These are phyloP conservation scores for Pichia membranifaciens DNA, from an alignment of 805 yeast species.

Conservation along the genomic window DNA sequence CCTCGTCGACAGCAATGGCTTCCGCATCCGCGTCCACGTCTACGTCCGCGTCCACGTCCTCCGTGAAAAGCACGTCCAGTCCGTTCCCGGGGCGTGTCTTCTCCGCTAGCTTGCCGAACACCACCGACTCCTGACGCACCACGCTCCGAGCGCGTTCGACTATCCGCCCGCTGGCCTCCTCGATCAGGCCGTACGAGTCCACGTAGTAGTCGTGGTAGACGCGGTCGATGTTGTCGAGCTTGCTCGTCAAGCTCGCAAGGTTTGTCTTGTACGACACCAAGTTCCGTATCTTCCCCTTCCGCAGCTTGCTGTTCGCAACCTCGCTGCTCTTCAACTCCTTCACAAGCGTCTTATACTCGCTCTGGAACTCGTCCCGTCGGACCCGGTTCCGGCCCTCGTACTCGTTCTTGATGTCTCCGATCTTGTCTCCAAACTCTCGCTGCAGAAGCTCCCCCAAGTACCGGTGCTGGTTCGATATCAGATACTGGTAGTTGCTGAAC, in stretches of 20 bases:
- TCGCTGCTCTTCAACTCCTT: constrained; percentile 54
- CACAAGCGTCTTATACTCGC: constrained; percentile 47
- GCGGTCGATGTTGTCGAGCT: constrained; percentile 72
- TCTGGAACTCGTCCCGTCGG: constrained; percentile 50
- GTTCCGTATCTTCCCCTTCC: constrained; percentile 58
- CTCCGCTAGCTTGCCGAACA: constrained; percentile 71
- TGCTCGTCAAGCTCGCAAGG: constrained; percentile 59
- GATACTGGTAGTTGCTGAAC: constrained; percentile 72
- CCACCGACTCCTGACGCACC: constrained; percentile 74
- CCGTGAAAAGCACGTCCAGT: constrained; percentile 42
- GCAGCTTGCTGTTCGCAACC: constrained; percentile 49
- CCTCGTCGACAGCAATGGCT: constrained; percentile 2
- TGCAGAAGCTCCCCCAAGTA: constrained; percentile 54
- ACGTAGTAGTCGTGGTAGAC: constrained; percentile 71
- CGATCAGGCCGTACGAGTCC: constrained; percentile 54
- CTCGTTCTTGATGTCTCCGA: constrained; percentile 37
- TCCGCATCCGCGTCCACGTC: constrained; percentile 3
- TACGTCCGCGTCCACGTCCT: background rate
- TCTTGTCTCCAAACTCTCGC: constrained; percentile 51
- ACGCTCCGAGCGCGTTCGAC: constrained; percentile 54
- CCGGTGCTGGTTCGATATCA: constrained; percentile 72
- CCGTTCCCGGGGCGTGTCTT: constrained; percentile 91
- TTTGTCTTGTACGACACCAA: constrained; percentile 62
- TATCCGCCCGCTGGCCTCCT: constrained; percentile 41
- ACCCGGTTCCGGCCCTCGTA: constrained; percentile 39